These are phyloP conservation scores for Citrus mangshanensis DNA, from an alignment of 345 rosid genomes.

Conservation along the genomic window DNA sequence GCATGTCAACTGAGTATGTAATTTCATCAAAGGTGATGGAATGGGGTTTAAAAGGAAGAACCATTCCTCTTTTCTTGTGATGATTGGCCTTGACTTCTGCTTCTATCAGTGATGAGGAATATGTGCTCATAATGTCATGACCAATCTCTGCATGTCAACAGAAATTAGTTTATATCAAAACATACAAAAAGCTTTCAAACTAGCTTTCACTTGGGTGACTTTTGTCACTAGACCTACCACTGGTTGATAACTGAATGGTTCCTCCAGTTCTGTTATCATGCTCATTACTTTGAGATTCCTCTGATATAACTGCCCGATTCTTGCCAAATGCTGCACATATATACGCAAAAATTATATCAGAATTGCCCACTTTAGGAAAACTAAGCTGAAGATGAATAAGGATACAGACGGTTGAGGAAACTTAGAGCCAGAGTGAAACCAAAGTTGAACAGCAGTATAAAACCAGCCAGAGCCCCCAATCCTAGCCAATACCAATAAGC, in stretches of 20 bases:
- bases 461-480: background rate
- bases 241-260: background rate
- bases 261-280: background rate
- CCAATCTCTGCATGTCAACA: background rate
- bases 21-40: constrained; percentile 40
- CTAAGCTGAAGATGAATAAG: background rate
- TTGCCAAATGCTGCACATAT: background rate
- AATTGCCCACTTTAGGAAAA: background rate
- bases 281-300: background rate
- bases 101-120: background rate
- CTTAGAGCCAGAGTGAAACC: background rate
- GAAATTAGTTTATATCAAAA: too few species aligned
- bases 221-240: background rate
- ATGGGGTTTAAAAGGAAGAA: constrained; percentile 43
- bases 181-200: background rate
- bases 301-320: background rate
- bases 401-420: background rate
- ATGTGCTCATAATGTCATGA: background rate
- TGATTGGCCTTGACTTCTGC: background rate
- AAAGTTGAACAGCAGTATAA: background rate
- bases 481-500: background rate
- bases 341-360: background rate
- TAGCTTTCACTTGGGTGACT: background rate
- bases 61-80: constrained; percentile 39
- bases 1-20: constrained; percentile 45